Percentiles rank a stretch among this genome's conserved stretches.
phyloP scores from a whole-genome alignment of 1,139 yeast genomes.

The Debaryomyces fabryi region DNA sequence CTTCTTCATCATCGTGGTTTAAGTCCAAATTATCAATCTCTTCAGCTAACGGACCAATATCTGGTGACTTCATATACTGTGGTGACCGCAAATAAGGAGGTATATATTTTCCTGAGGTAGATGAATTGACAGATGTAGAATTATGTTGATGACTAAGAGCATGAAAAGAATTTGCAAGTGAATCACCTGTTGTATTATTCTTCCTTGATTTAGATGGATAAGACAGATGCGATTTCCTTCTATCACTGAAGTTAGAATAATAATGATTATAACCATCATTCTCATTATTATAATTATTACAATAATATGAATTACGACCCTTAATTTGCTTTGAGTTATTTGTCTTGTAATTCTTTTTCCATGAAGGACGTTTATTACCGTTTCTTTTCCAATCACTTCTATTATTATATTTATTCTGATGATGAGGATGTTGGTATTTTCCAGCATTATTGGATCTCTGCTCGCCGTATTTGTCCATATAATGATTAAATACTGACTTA shows the following conservation, averaged over 20 bases:
- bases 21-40: conserved; percentile 40
- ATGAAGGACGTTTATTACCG: conserved; percentile 32
- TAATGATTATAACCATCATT: conserved; percentile 18
- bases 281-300: conserved; percentile 17
- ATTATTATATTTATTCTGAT: conserved; percentile 17
- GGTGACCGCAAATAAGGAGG: conserved; percentile 53
- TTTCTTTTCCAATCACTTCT: conserved; percentile 37
- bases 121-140: not conserved
- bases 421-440: conserved; percentile 14
- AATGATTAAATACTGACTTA: conserved; percentile 68
- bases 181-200: conserved; percentile 3
- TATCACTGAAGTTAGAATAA: conserved; percentile 9
- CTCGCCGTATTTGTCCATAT: conserved; percentile 69
- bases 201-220: conserved; percentile 31
- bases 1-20: conserved; percentile 38
- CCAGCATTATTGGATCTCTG: conserved; percentile 23
- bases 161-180: conserved; percentile 10
- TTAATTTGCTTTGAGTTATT: conserved; percentile 17
- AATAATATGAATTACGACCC: conserved; percentile 9
- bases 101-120: conserved; percentile 39
- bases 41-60: conserved; percentile 39
- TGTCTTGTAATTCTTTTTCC: conserved; percentile 23
- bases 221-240: conserved; percentile 34
- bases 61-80: conserved; percentile 35
- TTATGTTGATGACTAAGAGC: conserved; percentile 8